Base-by-base conservation (phyloP, 305 asterid species). In the Fraxinus velutina region DNA sequence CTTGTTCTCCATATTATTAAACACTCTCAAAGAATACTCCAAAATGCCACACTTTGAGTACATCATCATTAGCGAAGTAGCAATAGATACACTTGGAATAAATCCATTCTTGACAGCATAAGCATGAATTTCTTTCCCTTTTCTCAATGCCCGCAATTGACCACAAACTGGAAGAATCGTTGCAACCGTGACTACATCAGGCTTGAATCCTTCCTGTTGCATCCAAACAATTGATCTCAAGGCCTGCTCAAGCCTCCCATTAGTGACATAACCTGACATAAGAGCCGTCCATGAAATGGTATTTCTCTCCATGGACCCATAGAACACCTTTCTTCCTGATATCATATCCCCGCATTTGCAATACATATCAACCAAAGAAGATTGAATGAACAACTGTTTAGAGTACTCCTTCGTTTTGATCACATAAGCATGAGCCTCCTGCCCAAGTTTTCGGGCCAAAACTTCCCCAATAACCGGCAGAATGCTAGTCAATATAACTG, bases 171-270 rank as follows among this genome's bases (percentile, higher is more conserved):
- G 99, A 84, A 95, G 92, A 80, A 91, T 88, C 0, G 99, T 95
- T 33, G 98, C 94, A 34, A 93, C 81, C 12, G 98, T 92, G 37
- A 93, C 97, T 24, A 89, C 5, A 81, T 95, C 97, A 36, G 99
- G 99, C 87, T 84, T 91, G 83, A 90, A 88, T 52, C 97, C 97
- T 91, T 95, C 98, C 83, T 92, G 97, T 76, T 95, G 99, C 98
- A 95, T 95, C 99, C 99, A 95, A 34, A 88, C 71, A 68, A 93
- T 81, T 7, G 96, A 92, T 80, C 93, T 88, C 82, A 95, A 73
- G 0, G 97, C 97, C 88, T 95, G 98, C 55, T 92, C 96, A 66
- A 93, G 90, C 86, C 93, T 95, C 85, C 89, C 94, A 44, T 89
- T 93, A 36, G 81, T 83, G 7, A 89, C 87, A 81, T 95, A 95